A percentile compares a stretch with the other conserved stretches of the same genome.
phyloP scores from a whole-genome alignment of 805 yeast species.

The Spathaspora arborariae region DNA sequence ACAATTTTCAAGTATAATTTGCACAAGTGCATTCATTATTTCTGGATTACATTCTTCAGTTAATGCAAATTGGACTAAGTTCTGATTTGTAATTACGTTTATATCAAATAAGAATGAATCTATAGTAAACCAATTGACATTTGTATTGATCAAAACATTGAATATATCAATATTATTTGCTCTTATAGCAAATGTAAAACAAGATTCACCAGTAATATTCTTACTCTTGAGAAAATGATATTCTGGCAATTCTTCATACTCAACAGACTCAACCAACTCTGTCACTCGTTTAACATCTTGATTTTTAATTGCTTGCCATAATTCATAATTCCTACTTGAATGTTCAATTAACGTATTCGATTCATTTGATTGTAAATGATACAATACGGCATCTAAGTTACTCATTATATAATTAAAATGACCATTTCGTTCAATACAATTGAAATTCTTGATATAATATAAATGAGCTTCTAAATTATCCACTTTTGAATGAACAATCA shows the following conservation, averaged over 20 bases:
- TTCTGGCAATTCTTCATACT: slow-evolving; percentile 12
- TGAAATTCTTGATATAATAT: slow-evolving; percentile 60
- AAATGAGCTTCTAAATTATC: slow-evolving; percentile 59
- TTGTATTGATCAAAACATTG: slow-evolving; percentile 39
- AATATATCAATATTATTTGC: slow-evolving; percentile 45
- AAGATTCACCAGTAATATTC: slow-evolving; percentile 61
- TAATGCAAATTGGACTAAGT: slow-evolving; percentile 61
- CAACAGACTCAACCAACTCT: slow-evolving; percentile 11
- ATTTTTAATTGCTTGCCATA: slow-evolving; percentile 50
- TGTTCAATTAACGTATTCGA: slow-evolving; percentile 35
- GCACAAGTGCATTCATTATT: slow-evolving; percentile 42
- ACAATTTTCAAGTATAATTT: slow-evolving; percentile 38
- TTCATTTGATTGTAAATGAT: slow-evolving; percentile 42
- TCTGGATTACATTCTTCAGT: slow-evolving; percentile 43
- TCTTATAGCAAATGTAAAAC: slow-evolving; percentile 59
- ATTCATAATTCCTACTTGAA: slow-evolving; percentile 46
- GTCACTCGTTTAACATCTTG: slow-evolving; percentile 19
- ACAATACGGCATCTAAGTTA: slow-evolving; percentile 78
- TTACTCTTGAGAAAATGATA: slow-evolving; percentile 22
- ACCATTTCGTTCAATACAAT: slow-evolving; percentile 48
- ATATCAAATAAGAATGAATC: slow-evolving; percentile 68
- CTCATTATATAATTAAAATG: slow-evolving; percentile 72
- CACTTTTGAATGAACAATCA: slow-evolving; percentile 60
- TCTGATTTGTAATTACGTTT: slow-evolving; percentile 47
- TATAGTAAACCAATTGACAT: slow-evolving; percentile 49